phyloP scores from a whole-genome alignment of 306 rosid species.

The Coriaria nepalensis region DNA sequence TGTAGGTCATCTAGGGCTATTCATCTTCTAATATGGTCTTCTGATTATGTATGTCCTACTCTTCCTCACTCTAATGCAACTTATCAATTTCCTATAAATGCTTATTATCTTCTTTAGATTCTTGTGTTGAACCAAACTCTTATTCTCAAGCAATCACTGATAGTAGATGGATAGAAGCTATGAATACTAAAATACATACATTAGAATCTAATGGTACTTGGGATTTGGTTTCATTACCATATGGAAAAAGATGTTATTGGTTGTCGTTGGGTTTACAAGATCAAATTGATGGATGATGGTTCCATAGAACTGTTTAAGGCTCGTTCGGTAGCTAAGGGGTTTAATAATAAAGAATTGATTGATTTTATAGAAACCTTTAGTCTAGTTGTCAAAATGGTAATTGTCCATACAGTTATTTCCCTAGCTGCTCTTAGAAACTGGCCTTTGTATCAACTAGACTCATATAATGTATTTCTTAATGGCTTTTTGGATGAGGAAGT shows the following conservation, averaged over 20 bases:
- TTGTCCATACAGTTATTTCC: background rate
- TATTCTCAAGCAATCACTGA: background rate
- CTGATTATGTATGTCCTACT: no score
- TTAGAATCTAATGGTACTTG: background rate
- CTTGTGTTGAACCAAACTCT: background rate
- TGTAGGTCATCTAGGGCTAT: no score
- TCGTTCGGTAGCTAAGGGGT: background rate
- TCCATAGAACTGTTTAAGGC: background rate
- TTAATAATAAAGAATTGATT: background rate
- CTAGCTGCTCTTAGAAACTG: background rate
- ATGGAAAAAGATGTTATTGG: background rate
- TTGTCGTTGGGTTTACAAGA: slow-evolving; percentile 1
- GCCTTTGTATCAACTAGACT: slow-evolving; percentile 3
- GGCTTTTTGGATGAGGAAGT: background rate
- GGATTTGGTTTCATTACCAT: background rate
- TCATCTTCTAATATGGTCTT: no score
- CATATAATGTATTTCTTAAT: background rate
- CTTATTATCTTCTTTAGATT: background rate
- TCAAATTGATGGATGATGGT: background rate
- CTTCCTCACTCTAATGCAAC: no score
- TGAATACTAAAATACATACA: background rate
- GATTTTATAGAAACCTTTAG: background rate
- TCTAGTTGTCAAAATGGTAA: background rate
- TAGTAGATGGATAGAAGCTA: background rate
- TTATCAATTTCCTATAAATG: background rate